Conservation (phyloP, 352 stramenopile genomes). For the Phytopythium litorale region DNA sequence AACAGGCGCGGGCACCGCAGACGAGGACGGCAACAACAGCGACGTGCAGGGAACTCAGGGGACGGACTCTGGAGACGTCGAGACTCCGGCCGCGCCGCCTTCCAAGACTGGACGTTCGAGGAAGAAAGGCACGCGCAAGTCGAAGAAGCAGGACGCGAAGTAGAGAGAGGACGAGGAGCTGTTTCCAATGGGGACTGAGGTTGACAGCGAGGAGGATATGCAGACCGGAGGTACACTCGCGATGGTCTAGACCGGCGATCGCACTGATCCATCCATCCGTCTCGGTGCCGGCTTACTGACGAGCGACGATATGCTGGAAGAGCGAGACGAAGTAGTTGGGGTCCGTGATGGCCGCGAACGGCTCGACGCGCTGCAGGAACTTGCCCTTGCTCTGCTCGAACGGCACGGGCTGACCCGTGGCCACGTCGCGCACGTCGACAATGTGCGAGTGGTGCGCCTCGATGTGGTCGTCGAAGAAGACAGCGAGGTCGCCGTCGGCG, state of each 20-base stretch:
- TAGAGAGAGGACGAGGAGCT: neutral
- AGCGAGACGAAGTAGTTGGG: slow-evolving; percentile 66
- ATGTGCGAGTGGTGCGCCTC: slow-evolving; percentile 72
- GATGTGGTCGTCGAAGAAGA: slow-evolving; percentile 85
- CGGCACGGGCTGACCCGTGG: slow-evolving; percentile 39
- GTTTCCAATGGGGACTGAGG: neutral
- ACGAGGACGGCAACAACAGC: slow-evolving; percentile 26
- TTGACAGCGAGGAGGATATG: no score
- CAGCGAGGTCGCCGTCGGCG: slow-evolving; percentile 10
- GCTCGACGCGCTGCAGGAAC: slow-evolving; percentile 73
- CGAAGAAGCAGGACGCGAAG: slow-evolving; percentile 3
- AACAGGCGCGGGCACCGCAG: slow-evolving; percentile 3
- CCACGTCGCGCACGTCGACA: slow-evolving; percentile 67
- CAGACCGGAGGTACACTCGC: no score
- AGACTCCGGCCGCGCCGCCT: neutral
- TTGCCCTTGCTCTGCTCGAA: slow-evolving; percentile 48
- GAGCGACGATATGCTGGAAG: slow-evolving; percentile 29
- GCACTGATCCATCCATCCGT: neutral
- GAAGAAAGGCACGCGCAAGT: slow-evolving; percentile 1
- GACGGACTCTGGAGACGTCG: neutral
- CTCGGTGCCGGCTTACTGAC: neutral
- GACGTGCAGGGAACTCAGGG: neutral
- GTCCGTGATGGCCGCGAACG: slow-evolving; percentile 78
- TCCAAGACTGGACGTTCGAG: neutral
- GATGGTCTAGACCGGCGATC: neutral